Evolutionary conservation across 257 asterid species (phyloP), one percentile per base, ranked within the genome.

Genomic region (Mitragyna speciosa): DNA sequence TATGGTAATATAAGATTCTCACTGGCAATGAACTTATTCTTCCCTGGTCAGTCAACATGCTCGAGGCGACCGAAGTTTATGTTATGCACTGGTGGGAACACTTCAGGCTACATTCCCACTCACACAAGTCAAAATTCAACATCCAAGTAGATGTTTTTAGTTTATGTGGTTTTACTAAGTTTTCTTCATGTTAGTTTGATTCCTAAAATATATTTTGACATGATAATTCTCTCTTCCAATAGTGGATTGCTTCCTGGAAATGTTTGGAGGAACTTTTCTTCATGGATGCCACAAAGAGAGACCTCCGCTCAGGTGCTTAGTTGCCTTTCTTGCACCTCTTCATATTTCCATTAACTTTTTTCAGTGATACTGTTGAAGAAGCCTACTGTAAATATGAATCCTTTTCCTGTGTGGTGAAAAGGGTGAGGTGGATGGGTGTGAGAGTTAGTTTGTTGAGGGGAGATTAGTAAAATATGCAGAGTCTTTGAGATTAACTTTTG

Each of bases 201-300:
- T 22, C 51, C 59, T 74, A 61, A 74, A 6, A 26, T 51, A 63
- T 30, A 30, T 19, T 5, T 78, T 80, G 54, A 80, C 54, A 56
- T 69, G 58, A 30, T 74, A 48, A 63, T 66, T 86, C 43, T 73
- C 80, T 66, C 59, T 49, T 47, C 79, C 63, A 78, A 59, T 66
- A 94, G 95, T 87, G 94, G 93, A 77, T 82, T 92, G 79, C 88
- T 92, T 85, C 87, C 96, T 84, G 87, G 85, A 78, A 78, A 81
- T 83, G 69, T 86, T 74, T 92, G 92, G 97, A 82, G 94, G 84
- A 91, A 89, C 82, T 79, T 91, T 15, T 88, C 94, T 79, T 88
- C 97, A 72, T 89, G 90, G 97, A 87, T 94, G 94, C 97, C 96
- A 77, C 97, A 84, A 54, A 86, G 97, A 82, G 96, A 80, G 64